These are phyloP conservation scores for Canavalia gladiata DNA, from an alignment of 306 rosid species.

Conservation along the genomic window DNA sequence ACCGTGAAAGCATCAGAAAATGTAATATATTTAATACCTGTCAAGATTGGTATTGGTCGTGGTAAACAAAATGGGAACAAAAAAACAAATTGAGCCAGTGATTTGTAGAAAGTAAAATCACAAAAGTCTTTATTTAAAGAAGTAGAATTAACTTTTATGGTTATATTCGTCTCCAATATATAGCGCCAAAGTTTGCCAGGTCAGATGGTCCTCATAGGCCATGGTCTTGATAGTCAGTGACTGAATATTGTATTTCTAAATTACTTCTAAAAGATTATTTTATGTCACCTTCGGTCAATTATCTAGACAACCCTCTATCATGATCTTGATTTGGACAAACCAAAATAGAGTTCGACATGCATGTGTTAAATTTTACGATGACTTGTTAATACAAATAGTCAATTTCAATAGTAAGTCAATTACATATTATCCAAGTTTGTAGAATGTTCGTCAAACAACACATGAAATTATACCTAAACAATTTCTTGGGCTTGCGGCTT, in stretches of 20 bases:
- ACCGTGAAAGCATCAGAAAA: slow-evolving; percentile 30
- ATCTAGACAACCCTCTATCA: neutral
- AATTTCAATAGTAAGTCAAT: slow-evolving; percentile 33
- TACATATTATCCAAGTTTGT: slow-evolving; percentile 42
- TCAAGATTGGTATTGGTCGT: slow-evolving; percentile 12
- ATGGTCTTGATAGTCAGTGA: slow-evolving; percentile 31
- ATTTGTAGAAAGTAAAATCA: slow-evolving; percentile 6
- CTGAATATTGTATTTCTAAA: slow-evolving; percentile 16
- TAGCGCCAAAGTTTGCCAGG: slow-evolving; percentile 42
- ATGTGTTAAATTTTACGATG: slow-evolving; percentile 33
- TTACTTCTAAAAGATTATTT: slow-evolving; percentile 20
- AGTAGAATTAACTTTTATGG: slow-evolving; percentile 30
- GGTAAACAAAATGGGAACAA: neutral
- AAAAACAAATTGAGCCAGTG: slow-evolving; percentile 9
- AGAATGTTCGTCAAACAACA: slow-evolving; percentile 49
- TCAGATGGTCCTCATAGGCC: slow-evolving; percentile 37
- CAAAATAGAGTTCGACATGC: neutral
- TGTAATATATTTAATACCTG: slow-evolving; percentile 3
- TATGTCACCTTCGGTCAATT: slow-evolving; percentile 45
- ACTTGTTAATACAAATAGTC: slow-evolving; percentile 16
- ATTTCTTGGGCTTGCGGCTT: slow-evolving; percentile 20
- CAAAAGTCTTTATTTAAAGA: slow-evolving; percentile 33
- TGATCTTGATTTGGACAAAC: slow-evolving; percentile 36
- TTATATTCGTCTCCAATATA: slow-evolving; percentile 3
- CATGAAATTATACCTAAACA: slow-evolving; percentile 31